Conservation (phyloP, 805 yeast genomes). For the Metschnikowia baotianmanensis region DNA sequence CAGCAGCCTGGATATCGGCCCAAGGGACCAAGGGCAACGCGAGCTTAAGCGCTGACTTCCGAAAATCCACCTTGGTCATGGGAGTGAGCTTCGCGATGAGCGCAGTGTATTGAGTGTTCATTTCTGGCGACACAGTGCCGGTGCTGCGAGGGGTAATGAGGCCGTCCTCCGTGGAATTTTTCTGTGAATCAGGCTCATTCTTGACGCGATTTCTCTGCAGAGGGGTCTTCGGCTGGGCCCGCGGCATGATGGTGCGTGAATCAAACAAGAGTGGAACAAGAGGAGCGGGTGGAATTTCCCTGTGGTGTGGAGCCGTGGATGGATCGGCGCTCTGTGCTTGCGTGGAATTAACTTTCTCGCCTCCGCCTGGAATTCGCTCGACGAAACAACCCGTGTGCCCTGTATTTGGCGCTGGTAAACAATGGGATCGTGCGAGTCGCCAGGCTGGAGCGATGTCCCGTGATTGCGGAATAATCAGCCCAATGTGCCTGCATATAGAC, state of each 20-base stretch:
- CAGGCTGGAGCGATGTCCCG: too few relatives aligned
- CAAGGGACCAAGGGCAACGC: conserved; percentile 8
- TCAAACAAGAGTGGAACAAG: too few relatives aligned
- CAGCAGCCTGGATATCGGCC: conserved; percentile 6
- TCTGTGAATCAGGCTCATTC: neutral
- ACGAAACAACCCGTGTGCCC: neutral
- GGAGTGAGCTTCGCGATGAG: neutral
- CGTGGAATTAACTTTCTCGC: too few relatives aligned
- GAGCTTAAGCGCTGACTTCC: conserved; percentile 6
- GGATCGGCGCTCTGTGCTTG: too few relatives aligned
- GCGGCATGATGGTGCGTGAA: neutral
- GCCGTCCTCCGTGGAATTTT: conserved; percentile 3
- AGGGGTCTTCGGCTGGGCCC: conserved; percentile 2
- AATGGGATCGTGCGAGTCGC: too few relatives aligned
- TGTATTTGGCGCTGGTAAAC: conserved; percentile 3
- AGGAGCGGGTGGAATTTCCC: too few relatives aligned
- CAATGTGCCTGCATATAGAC: too few relatives aligned
- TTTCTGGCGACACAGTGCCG: conserved; percentile 5
- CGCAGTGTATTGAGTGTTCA: neutral
- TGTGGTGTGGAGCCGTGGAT: too few relatives aligned
- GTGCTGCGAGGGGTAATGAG: conserved; percentile 10
- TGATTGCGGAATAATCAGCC: too few relatives aligned
- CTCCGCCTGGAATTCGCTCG: neutral
- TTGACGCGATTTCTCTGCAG: conserved; percentile 1
- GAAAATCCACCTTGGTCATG: conserved; percentile 6